These are phyloP conservation scores for Triticum monococcum DNA, from an alignment of 176 grass and related monocot species.

Conservation along the genomic window DNA sequence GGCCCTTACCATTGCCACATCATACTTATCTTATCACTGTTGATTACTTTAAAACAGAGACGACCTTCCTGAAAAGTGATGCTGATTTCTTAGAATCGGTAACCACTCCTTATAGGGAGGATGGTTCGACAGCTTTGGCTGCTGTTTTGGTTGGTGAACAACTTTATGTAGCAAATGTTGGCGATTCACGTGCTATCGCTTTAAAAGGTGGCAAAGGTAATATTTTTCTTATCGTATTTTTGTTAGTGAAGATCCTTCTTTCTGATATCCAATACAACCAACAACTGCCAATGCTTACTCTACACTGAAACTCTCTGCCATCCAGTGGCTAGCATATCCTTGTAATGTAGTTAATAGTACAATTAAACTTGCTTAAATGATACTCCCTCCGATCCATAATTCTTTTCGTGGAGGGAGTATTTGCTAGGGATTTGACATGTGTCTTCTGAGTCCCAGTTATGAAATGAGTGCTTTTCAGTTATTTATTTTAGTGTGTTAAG, in stretches of 20 bases:
- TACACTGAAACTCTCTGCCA: neutral
- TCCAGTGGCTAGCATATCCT: neutral
- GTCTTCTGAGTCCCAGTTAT: neutral
- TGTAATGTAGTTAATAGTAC: neutral
- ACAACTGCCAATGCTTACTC: neutral
- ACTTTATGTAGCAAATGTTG: conserved; percentile 89
- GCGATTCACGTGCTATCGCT: conserved; percentile 83
- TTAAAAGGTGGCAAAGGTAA: conserved; percentile 74
- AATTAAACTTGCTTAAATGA: conserved; percentile 3
- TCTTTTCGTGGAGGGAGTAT: neutral
- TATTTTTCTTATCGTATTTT: neutral
- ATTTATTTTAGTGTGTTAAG: neutral
- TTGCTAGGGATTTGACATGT: neutral
- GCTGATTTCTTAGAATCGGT: conserved; percentile 67
- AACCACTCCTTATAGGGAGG: conserved; percentile 62
- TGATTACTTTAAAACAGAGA: conserved; percentile 40
- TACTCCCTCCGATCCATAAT: too few relatives aligned
- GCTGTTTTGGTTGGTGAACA: conserved; percentile 64
- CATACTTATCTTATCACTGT: conserved; percentile 18
- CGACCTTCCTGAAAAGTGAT: conserved; percentile 69
- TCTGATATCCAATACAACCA: neutral
- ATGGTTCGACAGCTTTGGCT: conserved; percentile 86
- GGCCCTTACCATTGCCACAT: conserved; percentile 9
- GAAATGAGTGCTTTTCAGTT: neutral
- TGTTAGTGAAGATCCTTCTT: neutral